A percentile compares a stretch with the other conserved stretches of the same genome.
Conservation (phyloP, 805 yeast genomes). For the Nakazawaea sp. region DNA sequence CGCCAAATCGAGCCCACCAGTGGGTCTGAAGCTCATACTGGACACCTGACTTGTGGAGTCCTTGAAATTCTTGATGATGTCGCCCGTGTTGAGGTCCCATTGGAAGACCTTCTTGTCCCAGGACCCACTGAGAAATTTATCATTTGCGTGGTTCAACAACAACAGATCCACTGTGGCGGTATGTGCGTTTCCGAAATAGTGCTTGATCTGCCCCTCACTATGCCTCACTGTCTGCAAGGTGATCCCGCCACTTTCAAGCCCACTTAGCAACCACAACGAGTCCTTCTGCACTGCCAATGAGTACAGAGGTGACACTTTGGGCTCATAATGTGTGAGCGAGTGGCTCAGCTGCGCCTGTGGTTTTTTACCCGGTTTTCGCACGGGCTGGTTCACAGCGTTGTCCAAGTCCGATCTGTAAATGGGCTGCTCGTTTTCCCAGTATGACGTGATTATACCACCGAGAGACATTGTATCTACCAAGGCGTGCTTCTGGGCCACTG, state of each 20-base stretch:
- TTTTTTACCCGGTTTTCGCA: constrained; percentile 18
- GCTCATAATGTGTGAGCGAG: constrained; percentile 40
- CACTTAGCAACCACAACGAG: constrained; percentile 79
- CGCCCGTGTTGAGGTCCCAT: constrained; percentile 72
- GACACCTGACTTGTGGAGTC: constrained; percentile 61
- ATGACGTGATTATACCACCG: constrained; percentile 76
- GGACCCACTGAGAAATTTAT: constrained; percentile 67
- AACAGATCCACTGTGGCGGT: constrained; percentile 69
- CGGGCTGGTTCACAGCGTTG: constrained; percentile 17
- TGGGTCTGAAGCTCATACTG: constrained; percentile 63
- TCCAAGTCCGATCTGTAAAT: constrained; percentile 34
- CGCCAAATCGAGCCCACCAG: constrained; percentile 37
- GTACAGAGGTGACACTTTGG: constrained; percentile 76
- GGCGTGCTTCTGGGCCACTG: constrained; percentile 87
- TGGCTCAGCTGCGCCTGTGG: neutral
- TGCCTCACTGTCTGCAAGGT: constrained; percentile 76
- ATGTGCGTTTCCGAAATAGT: constrained; percentile 59
- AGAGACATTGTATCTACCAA: constrained; percentile 78
- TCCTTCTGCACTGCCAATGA: constrained; percentile 79
- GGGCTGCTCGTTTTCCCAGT: constrained; percentile 97
- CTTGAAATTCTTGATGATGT: neutral
- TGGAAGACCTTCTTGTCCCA: constrained; percentile 81
- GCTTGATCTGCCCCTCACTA: constrained; percentile 74
- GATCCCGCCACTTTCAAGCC: constrained; percentile 81
- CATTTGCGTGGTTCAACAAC: constrained; percentile 54